Conservation (phyloP, 2,329 filamentous ascomycete species). For the Pyrenophora graminea region DNA sequence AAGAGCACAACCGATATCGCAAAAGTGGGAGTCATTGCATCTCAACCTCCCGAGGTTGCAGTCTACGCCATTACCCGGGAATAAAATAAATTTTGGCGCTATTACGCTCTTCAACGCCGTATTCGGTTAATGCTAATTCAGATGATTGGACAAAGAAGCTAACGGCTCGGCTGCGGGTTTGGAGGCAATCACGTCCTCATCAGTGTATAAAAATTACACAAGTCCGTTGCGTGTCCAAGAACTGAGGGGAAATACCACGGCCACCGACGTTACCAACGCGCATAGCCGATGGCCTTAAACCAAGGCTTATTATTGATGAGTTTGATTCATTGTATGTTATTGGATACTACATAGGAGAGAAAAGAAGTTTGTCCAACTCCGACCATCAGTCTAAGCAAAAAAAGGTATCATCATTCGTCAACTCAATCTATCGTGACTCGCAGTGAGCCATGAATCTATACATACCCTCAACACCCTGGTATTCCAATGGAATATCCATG, state of each 20-base stretch:
- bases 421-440: slow-evolving; percentile 47
- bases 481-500: slow-evolving; percentile 55
- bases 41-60: neutral
- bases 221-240: too few species aligned
- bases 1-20: neutral
- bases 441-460: slow-evolving; percentile 69
- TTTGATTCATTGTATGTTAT: slow-evolving; percentile 3
- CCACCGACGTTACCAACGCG: neutral
- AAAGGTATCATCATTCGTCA: slow-evolving; percentile 29
- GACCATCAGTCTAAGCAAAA: slow-evolving; percentile 34
- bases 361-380: slow-evolving; percentile 18
- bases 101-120: slow-evolving; percentile 2
- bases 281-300: neutral
- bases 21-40: neutral
- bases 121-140: neutral
- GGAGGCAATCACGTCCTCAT: neutral
- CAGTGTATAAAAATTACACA: too few species aligned
- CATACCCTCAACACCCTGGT: slow-evolving; percentile 68
- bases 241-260: too few species aligned
- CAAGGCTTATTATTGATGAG: neutral
- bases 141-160: neutral
- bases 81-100: slow-evolving; percentile 25
- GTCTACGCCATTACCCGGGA: slow-evolving; percentile 12
- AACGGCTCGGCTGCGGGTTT: neutral
- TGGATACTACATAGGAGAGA: slow-evolving; percentile 27